Evolutionary conservation across 768 basidiomycete genomes (phyloP), one percentile per base, ranked within the genome.

Genomic region (Amanita muscaria): DNA sequence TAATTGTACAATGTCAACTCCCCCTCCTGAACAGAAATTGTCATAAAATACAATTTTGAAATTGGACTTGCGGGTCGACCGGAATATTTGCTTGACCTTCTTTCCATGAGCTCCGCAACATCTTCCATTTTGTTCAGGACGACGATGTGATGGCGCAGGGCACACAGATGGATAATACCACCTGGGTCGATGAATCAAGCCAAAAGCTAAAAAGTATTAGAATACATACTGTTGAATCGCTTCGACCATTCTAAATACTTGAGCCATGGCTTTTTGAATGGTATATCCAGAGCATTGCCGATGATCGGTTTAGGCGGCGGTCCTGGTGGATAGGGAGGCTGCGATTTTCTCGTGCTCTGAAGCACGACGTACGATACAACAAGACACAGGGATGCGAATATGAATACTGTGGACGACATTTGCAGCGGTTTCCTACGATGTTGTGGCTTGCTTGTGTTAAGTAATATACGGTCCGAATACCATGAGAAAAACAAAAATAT

Each of bases 261-360:
- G 44, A 30, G 16, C 35, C 44, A 46, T 23, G 35, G 35, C 16
- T 38, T 46, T 10, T 46, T 22, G 10, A 25, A 25, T 5, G 44
- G 44, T 6, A 46, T 29, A 8, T 46, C 44, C 1, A 46, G 18
- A 14, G 30, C 36, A 29, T 46, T 46, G 9, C 44, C 44, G 14
- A 46, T 15, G 5, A 46, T 9, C 5, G 18, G 27, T 10, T 27
- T 22, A 9, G 44, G 29, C 2, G n/a, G n/a, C 6, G 44, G 44
- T 2, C 44, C 37, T 10, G 44, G 44, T 23, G 44, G 44, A 21
- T 44, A 44, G 2, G 38, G 38, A 2, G 21, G 2, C 11, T 23
- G 18, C 15, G 5, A 21, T 3, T 29, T 31, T 30, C 23, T 42
- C 12, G 18, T 16, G 15, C 31, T 14, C 30, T 22, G 30, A 4